These are phyloP conservation scores for Phyllosticta capitalensis DNA, from an alignment of 2,329 filamentous ascomycete genomes.

Conservation along the genomic window DNA sequence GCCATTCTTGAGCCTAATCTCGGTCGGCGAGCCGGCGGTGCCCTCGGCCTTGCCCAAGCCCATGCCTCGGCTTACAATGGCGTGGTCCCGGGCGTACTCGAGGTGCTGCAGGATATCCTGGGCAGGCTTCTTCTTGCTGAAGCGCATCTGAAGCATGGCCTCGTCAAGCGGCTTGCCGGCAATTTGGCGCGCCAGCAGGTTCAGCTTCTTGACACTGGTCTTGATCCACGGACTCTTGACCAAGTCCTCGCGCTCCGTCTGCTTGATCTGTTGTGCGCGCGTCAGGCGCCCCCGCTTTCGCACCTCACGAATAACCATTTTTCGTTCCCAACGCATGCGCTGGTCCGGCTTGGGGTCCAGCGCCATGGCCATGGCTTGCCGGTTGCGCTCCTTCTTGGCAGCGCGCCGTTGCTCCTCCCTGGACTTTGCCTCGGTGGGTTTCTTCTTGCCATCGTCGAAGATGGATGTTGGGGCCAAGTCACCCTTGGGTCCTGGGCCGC, in stretches of 20 bases:
- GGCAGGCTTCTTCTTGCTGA: conserved; percentile 87
- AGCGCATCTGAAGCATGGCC: conserved; percentile 88
- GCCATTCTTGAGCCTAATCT: conserved; percentile 66
- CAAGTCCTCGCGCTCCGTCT: conserved; percentile 50
- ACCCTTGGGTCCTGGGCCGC: conserved; percentile 24
- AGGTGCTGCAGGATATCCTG: conserved; percentile 70
- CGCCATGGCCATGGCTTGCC: conserved; percentile 48
- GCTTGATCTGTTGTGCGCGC: conserved; percentile 56
- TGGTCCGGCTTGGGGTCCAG: conserved; percentile 67
- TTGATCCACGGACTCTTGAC: conserved; percentile 63
- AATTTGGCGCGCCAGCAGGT: conserved; percentile 77
- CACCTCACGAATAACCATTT: conserved; percentile 71
- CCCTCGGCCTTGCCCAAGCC: conserved; percentile 45
- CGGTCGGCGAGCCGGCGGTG: conserved; percentile 32
- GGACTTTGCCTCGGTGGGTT: conserved; percentile 9
- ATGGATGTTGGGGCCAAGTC: conserved; percentile 42
- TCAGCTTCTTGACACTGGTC: conserved; percentile 86
- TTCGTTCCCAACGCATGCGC: conserved; percentile 69
- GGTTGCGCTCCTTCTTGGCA: conserved; percentile 20
- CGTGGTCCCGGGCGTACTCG: conserved; percentile 70
- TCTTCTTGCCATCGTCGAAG: conserved; percentile 35
- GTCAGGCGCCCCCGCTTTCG: conserved; percentile 57
- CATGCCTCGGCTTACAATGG: conserved; percentile 76
- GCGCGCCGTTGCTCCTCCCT: conserved; percentile 11
- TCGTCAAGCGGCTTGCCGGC: conserved; percentile 89